Conservation (phyloP, 345 rosid genomes). For the Pseudoturritis turrita region DNA sequence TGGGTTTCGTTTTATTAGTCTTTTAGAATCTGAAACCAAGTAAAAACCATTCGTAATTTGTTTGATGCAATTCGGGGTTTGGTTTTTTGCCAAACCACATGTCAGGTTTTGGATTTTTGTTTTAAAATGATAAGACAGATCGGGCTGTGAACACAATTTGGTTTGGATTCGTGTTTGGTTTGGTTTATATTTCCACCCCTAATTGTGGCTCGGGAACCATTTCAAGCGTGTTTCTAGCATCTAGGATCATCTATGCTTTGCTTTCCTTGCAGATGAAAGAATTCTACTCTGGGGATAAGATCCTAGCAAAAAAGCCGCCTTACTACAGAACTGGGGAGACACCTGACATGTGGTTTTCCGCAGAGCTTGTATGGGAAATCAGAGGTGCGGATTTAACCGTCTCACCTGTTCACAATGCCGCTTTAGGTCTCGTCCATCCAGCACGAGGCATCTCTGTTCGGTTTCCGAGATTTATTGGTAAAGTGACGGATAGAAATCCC, state of each 20-base stretch:
- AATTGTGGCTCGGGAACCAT: background rate
- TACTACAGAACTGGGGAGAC: constrained; percentile 73
- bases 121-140: background rate
- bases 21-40: background rate
- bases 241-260: background rate
- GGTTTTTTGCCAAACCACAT: background rate
- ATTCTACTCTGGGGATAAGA: constrained; percentile 57
- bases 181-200: background rate
- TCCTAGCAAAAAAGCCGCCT: constrained; percentile 55
- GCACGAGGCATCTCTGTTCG: constrained; percentile 80
- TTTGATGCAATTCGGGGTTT: too few relatives aligned
- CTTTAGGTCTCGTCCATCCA: constrained; percentile 73
- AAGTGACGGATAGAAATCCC: constrained; percentile 43
- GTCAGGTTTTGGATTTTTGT: background rate
- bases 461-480: constrained; percentile 63
- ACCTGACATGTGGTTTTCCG: constrained; percentile 78
- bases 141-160: background rate
- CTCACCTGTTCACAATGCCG: constrained; percentile 81
- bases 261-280: constrained; percentile 71
- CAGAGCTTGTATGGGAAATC: constrained; percentile 78
- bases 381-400: constrained; percentile 82
- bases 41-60: background rate
- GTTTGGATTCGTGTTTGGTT: background rate
- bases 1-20: background rate
- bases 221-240: background rate